Conservation (phyloP, 2,329 filamentous ascomycete genomes). For the Ophiostoma sp. region DNA sequence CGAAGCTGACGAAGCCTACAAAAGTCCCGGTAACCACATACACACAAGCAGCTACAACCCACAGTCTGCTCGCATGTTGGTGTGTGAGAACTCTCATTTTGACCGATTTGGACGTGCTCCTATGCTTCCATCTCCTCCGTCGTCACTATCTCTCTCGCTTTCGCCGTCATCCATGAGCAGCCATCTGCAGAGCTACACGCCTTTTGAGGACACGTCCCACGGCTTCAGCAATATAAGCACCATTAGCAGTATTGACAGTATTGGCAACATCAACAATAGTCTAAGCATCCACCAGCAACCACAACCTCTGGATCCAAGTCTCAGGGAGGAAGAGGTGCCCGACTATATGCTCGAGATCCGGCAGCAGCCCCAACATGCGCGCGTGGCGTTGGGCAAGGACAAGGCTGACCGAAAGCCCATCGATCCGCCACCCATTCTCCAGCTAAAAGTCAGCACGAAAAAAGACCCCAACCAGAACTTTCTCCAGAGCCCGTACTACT, state of each 20-base stretch:
- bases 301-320: not conserved
- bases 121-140: constrained; percentile 5
- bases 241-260: not conserved
- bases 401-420: constrained; percentile 80
- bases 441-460: constrained; percentile 52
- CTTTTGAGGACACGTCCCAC: constrained; percentile 25
- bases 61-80: not conserved
- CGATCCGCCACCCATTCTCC: constrained; percentile 79
- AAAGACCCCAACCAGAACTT: constrained; percentile 46
- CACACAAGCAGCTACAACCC: not conserved
- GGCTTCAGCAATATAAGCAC: not conserved
- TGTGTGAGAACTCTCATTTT: not conserved
- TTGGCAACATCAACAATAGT: not conserved
- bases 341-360: constrained; percentile 43
- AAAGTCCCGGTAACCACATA: not conserved
- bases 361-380: constrained; percentile 62
- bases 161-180: constrained; percentile 26
- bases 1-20: not conserved
- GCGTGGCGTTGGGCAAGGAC: constrained; percentile 67
- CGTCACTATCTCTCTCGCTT: not conserved
- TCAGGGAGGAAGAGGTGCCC: constrained; percentile 25
- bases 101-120: constrained; percentile 15
- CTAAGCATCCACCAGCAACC: constrained; percentile 11
- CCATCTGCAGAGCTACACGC: constrained; percentile 24
- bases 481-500: constrained; percentile 52